Percentiles rank a stretch among this genome's conserved stretches.
Conservation (phyloP, 768 basidiomycete genomes). For the Cystobasidium tubakii region DNA sequence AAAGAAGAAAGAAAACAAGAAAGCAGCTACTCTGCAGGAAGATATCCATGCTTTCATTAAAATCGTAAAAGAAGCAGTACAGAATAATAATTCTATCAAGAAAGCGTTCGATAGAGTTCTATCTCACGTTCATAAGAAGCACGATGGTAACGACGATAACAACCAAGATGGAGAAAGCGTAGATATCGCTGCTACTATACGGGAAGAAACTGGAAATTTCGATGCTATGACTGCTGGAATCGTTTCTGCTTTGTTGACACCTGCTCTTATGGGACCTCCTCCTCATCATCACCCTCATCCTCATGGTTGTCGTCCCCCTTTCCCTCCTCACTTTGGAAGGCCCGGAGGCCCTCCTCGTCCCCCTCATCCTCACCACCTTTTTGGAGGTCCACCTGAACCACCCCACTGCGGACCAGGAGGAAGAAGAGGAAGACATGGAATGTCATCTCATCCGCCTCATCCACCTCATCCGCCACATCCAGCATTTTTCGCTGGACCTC, state of each 20-base stretch:
- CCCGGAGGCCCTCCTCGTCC: neutral
- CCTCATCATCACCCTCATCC: constrained; percentile 12
- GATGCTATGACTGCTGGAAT: constrained; percentile 25
- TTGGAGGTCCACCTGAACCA: neutral
- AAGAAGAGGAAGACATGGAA: constrained; percentile 9
- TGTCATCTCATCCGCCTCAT: constrained; percentile 33
- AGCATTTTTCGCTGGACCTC: constrained; percentile 37
- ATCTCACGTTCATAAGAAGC: neutral
- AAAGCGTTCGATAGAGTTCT: constrained; percentile 17
- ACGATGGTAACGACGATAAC: neutral
- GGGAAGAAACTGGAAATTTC: constrained; percentile 7
- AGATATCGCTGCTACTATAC: neutral
- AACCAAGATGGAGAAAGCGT: neutral
- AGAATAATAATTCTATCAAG: constrained; percentile 5
- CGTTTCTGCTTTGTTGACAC: constrained; percentile 11
- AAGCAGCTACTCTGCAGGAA: neutral
- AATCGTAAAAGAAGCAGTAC: neutral
- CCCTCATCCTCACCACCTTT: neutral
- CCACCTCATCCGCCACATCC: too few relatives aligned
- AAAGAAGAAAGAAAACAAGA: neutral
- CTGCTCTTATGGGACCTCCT: neutral
- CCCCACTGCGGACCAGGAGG: neutral
- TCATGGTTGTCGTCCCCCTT: constrained; percentile 40
- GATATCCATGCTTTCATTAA: constrained; percentile 19
- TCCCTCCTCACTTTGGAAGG: constrained; percentile 5